These are phyloP conservation scores for Hericium erinaceus DNA, from an alignment of 768 basidiomycete genomes.

Conservation along the genomic window DNA sequence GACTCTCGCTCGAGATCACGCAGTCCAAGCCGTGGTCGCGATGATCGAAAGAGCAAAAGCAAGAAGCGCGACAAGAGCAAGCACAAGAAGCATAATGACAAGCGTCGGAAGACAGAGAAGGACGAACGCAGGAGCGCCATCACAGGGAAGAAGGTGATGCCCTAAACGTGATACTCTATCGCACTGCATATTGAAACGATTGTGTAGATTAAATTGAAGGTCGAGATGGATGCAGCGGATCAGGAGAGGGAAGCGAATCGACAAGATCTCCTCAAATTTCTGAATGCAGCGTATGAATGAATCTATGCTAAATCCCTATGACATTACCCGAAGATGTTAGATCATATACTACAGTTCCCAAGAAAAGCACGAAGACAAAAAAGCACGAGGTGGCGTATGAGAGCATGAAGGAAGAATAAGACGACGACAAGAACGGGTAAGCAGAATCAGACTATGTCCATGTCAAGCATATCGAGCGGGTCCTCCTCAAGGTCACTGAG, in stretches of 20 bases:
- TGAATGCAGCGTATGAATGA: conserved; percentile 39
- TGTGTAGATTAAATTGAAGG: conserved; percentile 50
- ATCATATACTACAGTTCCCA: too few species aligned
- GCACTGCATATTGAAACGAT: not conserved
- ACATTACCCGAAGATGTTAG: not conserved
- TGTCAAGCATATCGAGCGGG: not conserved
- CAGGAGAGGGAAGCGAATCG: conserved; percentile 49
- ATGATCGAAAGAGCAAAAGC: not conserved
- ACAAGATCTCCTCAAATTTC: conserved; percentile 40
- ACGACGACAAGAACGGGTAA: not conserved
- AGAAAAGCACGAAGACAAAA: too few species aligned
- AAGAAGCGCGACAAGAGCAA: conserved; percentile 23
- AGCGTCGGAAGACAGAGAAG: conserved; percentile 24
- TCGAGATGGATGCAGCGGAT: conserved; percentile 50
- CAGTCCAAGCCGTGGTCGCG: not conserved
- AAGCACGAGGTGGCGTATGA: too few species aligned
- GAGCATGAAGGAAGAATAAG: too few species aligned
- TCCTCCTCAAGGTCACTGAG: not conserved
- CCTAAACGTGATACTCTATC: not conserved
- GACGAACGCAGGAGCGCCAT: conserved; percentile 46
- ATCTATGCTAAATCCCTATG: not conserved
- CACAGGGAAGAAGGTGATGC: conserved; percentile 50
- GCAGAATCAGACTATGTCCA: not conserved
- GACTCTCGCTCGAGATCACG: not conserved
- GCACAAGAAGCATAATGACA: conserved; percentile 24